A percentile compares a stretch with the other conserved stretches of the same genome.
Evolutionary conservation across 345 rosid genomes (phyloP).

Genomic region (Boechera retrofracta): DNA sequence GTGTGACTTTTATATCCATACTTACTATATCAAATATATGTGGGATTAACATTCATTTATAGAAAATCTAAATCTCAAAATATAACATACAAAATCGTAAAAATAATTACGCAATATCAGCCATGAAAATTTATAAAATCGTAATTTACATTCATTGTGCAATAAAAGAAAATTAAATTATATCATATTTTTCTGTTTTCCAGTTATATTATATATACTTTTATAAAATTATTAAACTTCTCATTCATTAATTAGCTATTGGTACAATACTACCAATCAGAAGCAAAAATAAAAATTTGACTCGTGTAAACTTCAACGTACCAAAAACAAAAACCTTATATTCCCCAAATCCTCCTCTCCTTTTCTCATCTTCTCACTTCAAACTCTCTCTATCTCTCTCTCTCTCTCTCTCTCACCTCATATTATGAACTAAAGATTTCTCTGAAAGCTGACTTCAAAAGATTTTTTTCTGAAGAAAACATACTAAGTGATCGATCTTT

Average conservation of each 20-base stretch:
- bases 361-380: conserved; percentile 50
- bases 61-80: background rate
- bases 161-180: background rate
- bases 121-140: background rate
- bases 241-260: background rate
- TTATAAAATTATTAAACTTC: background rate
- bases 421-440: conserved; percentile 38
- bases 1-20: conserved; percentile 37
- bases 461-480: conserved; percentile 26
- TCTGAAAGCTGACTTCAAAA: conserved; percentile 38
- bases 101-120: background rate
- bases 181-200: background rate
- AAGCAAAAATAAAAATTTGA: background rate
- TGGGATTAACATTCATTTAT: background rate
- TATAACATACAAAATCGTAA: too few relatives aligned
- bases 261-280: conserved; percentile 7
- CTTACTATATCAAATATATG: conserved; percentile 2
- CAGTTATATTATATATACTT: background rate
- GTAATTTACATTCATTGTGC: background rate
- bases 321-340: conserved; percentile 42
- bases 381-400: conserved; percentile 30
- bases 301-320: conserved; percentile 41
- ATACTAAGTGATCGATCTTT: conserved; percentile 16
- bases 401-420: conserved; percentile 16
- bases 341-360: conserved; percentile 48